Percentiles rank a stretch among this genome's conserved stretches.
Conservation (phyloP, 768 basidiomycete genomes). For the Lactifluus piperatus region DNA sequence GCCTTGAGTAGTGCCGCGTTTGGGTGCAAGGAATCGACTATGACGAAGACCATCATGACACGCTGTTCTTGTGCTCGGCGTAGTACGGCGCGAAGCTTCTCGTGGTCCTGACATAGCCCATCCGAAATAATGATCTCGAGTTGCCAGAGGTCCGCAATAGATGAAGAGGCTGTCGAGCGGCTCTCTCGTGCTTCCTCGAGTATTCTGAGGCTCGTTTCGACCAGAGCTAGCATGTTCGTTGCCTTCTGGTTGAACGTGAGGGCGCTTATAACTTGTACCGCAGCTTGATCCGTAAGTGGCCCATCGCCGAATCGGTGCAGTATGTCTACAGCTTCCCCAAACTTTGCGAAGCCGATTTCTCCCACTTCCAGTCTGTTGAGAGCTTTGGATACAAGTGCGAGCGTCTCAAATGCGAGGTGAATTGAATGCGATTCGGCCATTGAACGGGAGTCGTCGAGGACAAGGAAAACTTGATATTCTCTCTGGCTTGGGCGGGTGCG, state of each 20-base stretch:
- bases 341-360: conserved; percentile 86
- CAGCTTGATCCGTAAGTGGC: conserved; percentile 72
- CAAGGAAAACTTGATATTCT: conserved; percentile 91
- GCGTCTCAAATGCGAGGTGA: conserved; percentile 89
- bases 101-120: conserved; percentile 97
- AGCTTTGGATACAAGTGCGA: conserved; percentile 86
- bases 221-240: conserved; percentile 76
- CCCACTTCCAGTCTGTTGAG: conserved; percentile 89
- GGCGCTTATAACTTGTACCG: conserved; percentile 68
- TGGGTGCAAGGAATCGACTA: conserved; percentile 80
- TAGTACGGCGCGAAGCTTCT: conserved; percentile 67
- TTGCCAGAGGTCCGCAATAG: conserved; percentile 88
- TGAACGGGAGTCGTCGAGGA: conserved; percentile 92
- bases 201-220: conserved; percentile 68
- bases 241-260: conserved; percentile 87
- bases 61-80: conserved; percentile 82
- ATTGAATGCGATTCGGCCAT: conserved; percentile 92
- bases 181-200: conserved; percentile 72
- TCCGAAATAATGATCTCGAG: conserved; percentile 97
- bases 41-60: conserved; percentile 93
- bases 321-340: conserved; percentile 82
- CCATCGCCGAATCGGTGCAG: conserved; percentile 81
- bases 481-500: conserved; percentile 88
- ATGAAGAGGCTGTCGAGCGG: conserved; percentile 47
- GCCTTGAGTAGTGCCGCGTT: conserved; percentile 23